Evolutionary conservation across 2,329 filamentous ascomycete species (phyloP), one percentile per base, ranked within the genome.

Genomic region (Gaeumannomyces tritici): DNA sequence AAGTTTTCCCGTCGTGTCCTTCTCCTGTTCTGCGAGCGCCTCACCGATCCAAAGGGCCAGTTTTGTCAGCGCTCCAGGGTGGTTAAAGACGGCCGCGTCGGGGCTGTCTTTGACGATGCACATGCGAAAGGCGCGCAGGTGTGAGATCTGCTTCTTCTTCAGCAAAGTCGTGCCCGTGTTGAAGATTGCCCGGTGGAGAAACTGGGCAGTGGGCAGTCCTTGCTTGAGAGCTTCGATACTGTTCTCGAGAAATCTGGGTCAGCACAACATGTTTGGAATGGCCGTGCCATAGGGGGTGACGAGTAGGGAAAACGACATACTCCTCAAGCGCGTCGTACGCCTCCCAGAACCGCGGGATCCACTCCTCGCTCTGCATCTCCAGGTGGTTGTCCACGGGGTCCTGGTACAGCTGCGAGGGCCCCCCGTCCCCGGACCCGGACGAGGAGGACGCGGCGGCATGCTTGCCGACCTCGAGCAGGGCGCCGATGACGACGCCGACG

Each of bases 31-130:
- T 1, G 89, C 85, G 57, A 98, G 87, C 0, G 95, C 95, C 75
- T 98, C 93, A 57, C 89, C 91, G 55, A 99, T 85, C 95, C 95
- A 99, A 3, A 96, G 81, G 0, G 93, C 93, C 18, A 99, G 83
- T 74, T 98, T 97, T 2, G 93, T 96, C 28, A 99, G 78, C 1
- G 95, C 95, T 7, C 93, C 91, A 0, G 95, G 93, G 70, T 98
- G 93, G 0, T 89, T 92, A 75, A 99, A 99, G 13, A 98, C 82
- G n/a, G 84, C 77, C 0, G 96, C 89, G 69, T 98, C 95, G 0
- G 93, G 91, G 0, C 93, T 92, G 70, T 98, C 95, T 72, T 96
- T 96, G 68, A 99, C 92, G 4, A 98, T 89, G 42, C 90, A 96
- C 82, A 99, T 92, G 60, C 95, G 90, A 73, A 98, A 99, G 0